Percentiles rank a stretch among this genome's conserved stretches.
These are phyloP conservation scores for Pythium volutum DNA, from an alignment of 352 stramenopile species.

Conservation along the genomic window DNA sequence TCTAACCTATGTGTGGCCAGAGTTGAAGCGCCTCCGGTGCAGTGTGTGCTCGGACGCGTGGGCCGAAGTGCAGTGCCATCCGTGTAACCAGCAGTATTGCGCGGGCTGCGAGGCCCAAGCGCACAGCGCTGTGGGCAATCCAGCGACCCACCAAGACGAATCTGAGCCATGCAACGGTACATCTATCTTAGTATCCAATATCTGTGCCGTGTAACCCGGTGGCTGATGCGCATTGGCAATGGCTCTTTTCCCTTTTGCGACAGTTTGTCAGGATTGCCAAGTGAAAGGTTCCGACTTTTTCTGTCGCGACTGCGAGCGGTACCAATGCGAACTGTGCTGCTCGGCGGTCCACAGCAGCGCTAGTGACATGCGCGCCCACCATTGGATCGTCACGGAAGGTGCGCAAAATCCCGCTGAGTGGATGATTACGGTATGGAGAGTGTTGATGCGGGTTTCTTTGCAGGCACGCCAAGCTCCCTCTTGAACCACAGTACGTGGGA, in stretches of 20 bases:
- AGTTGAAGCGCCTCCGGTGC: slow-evolving; percentile 46
- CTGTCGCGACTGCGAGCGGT: slow-evolving; percentile 47
- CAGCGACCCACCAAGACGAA: slow-evolving; percentile 37
- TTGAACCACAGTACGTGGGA: slow-evolving; percentile 48
- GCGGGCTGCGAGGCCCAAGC: slow-evolving; percentile 36
- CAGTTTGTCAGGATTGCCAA: slow-evolving; percentile 56
- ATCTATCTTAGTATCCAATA: background rate
- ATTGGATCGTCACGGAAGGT: slow-evolving; percentile 67
- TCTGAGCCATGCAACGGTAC: slow-evolving; percentile 44
- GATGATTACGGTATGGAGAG: background rate
- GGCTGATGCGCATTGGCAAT: background rate
- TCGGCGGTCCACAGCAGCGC: background rate
- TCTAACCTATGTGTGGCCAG: slow-evolving; percentile 22
- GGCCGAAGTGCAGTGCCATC: slow-evolving; percentile 42
- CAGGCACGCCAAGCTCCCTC: slow-evolving; percentile 40
- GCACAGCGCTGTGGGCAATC: slow-evolving; percentile 32
- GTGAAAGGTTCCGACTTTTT: slow-evolving; percentile 46
- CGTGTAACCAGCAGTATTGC: slow-evolving; percentile 49
- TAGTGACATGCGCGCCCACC: slow-evolving; percentile 24
- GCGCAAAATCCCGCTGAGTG: background rate
- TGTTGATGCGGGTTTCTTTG: background rate
- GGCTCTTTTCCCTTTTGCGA: too few species aligned
- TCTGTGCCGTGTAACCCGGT: background rate
- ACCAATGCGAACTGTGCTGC: slow-evolving; percentile 65
- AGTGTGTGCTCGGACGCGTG: slow-evolving; percentile 33